Evolutionary conservation across 164 flowering plant genomes (phyloP), one percentile per base, ranked within the genome.

Genomic region (Santalum album): DNA sequence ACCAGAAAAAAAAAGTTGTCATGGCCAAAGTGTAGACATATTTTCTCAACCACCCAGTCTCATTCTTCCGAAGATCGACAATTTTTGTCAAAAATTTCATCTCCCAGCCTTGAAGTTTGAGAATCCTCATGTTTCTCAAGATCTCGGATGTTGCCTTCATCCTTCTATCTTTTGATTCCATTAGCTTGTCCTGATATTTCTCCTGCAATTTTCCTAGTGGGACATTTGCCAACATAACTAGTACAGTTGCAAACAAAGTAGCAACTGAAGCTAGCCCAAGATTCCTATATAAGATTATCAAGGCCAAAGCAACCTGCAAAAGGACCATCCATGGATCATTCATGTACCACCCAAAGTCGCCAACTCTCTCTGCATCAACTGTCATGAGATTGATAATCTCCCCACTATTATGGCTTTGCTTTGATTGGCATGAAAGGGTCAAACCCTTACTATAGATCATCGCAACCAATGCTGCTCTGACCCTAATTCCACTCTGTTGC

Each of bases 81-180:
- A 87, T 70, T 58, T 70, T 82, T 0, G 79, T 74, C 63, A 82
- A 56, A 61, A 82, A 84, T 70, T 70, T 84, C 81, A 76, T 71
- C 59, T 87, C 90, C 95, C 95, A 87, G 11, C 72, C 88, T 51
- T 84, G 90, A 50, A 87, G 81, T 67, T 87, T 87, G 55, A 87
- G 80, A 56, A 87, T 79, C 51, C 85, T 84, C 95, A 87, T 84
- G 69, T 82, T 84, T 70, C 80, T 74, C 39, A 84, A 66, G 12
- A 77, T 67, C 63, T 82, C 95, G 12, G 90, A 71, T 0, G 85
- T 87, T 9, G 74, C 73, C 62, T 75, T 82, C 91, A 84, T 87
- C 64, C 96, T 70, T 25, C 47, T 51, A 59, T 87, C 96, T 65
- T 87, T 87, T 1, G 89, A 67, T 36, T 71, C 65, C 96, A 87